Conservation (phyloP, 257 asterid species). For the Nicotiana otophora region DNA sequence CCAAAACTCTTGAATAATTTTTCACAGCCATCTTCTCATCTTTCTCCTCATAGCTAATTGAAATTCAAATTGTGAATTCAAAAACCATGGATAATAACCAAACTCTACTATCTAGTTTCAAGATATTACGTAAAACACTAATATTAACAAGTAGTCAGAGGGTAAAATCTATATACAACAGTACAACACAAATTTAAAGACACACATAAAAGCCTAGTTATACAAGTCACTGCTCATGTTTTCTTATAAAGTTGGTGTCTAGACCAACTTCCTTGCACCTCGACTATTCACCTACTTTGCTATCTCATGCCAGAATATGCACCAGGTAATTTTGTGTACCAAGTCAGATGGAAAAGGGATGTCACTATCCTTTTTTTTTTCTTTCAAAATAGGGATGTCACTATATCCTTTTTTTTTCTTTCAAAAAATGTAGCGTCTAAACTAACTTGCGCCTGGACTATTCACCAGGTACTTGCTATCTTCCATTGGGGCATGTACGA, state of each 20-base stretch:
- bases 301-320: too few relatives aligned
- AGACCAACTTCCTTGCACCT: not conserved
- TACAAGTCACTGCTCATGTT: not conserved
- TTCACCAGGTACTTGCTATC: too few relatives aligned
- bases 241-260: not conserved
- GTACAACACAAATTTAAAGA: not conserved
- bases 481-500: too few relatives aligned
- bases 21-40: not conserved
- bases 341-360: not conserved
- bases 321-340: too few relatives aligned
- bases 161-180: not conserved
- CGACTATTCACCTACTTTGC: not conserved
- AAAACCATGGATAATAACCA: not conserved
- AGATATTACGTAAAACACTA: too few relatives aligned
- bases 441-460: not conserved
- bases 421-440: not conserved
- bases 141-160: not conserved
- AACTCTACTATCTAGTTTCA: too few relatives aligned
- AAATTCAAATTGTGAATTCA: not conserved
- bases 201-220: not conserved
- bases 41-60: not conserved
- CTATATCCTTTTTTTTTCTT: not conserved
- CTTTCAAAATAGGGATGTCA: not conserved
- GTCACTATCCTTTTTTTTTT: too few relatives aligned
- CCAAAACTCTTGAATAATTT: too few relatives aligned